Evolutionary conservation across 805 yeast species (phyloP).

Genomic region (Wickerhamiella kurtzmanii): DNA sequence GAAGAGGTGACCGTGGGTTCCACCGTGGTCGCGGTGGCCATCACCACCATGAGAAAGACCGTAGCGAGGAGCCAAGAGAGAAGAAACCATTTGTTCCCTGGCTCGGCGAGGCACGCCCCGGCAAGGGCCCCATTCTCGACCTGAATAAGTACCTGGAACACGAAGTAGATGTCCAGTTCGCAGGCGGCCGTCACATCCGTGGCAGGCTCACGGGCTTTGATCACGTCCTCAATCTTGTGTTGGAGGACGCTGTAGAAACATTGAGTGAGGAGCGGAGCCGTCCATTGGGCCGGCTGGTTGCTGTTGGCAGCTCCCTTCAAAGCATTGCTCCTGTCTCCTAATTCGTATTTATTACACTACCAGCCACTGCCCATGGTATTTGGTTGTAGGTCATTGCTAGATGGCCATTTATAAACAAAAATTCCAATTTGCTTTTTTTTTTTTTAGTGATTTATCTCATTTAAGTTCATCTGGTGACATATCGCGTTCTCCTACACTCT

Average conservation of each 20-base stretch:
- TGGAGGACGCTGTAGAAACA: slow-evolving; percentile 48
- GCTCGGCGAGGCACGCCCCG: slow-evolving; percentile 52
- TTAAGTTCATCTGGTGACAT: too few species aligned
- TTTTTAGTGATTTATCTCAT: not conserved
- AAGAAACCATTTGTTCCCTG: slow-evolving; percentile 19
- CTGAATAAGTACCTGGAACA: slow-evolving; percentile 64
- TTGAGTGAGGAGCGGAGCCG: slow-evolving; percentile 36
- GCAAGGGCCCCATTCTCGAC: slow-evolving; percentile 80
- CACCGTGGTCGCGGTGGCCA: slow-evolving; percentile 14
- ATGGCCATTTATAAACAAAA: not conserved
- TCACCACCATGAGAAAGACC: slow-evolving; percentile 12
- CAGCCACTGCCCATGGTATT: too few species aligned
- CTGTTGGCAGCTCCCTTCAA: slow-evolving; percentile 69
- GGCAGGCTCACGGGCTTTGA: slow-evolving; percentile 86
- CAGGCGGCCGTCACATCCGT: slow-evolving; percentile 72
- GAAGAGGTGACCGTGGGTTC: slow-evolving; percentile 3
- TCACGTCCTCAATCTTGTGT: slow-evolving; percentile 77
- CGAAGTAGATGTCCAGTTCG: slow-evolving; percentile 59
- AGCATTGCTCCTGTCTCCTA: slow-evolving; percentile 27
- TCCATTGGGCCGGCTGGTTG: slow-evolving; percentile 62
- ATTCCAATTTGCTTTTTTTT: not conserved
- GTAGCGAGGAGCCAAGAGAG: slow-evolving; percentile 23
- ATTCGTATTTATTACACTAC: too few species aligned
- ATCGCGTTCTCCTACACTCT: too few species aligned
- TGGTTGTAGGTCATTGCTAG: too few species aligned